Base-by-base conservation (phyloP, 2,329 filamentous ascomycete genomes). In the Capronia epimyces region DNA sequence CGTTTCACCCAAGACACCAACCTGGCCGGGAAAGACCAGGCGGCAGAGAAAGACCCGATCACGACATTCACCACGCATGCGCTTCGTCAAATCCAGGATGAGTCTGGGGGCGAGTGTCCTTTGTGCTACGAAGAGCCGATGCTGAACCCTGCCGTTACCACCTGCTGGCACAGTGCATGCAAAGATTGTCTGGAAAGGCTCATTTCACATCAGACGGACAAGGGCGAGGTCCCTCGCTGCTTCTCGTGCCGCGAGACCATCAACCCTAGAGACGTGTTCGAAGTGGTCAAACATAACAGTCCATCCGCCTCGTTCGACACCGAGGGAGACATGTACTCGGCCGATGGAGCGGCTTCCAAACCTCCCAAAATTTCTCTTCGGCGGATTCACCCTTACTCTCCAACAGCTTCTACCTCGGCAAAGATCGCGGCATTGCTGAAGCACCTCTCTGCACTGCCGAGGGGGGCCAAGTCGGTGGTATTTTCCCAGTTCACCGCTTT, bases 401-500 rank as follows among this genome's bases (percentile, higher is more conserved):
- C 72, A 0, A 71, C 71, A 4, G 70, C 72, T 2, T 70, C 71
- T 46, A 75, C 72, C 1, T 95, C 89, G 0, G 87, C 93, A 41
- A 98, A 98, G 68, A 86, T 97, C 10, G 82, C 86, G 39, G 80
- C 87, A 0, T 76, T 98, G 3, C 78, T 96, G 57, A 78, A 75
- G 3, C 82, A 93, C 52, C 79, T 98, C 3, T 84, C 86, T 36
- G 71, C 74, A 1, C 70, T 94, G 6, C 82, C 85, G n/a, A 79
- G 83, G 0, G 75, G 69, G 3, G 86, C 84, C 43, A 97, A 96
- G 69, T 89, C 87, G 1, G 90, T 97, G 18, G 84, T 98, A 25
- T 98, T 98, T 71, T 93, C 87, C 50, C 93, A 98, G 68, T 98
- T 98, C 68, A 98, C 93, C 0, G 94, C 90, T 0, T 98, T 97